phyloP scores from a whole-genome alignment of 805 yeast species.

The Myxozyma melibiosi region DNA sequence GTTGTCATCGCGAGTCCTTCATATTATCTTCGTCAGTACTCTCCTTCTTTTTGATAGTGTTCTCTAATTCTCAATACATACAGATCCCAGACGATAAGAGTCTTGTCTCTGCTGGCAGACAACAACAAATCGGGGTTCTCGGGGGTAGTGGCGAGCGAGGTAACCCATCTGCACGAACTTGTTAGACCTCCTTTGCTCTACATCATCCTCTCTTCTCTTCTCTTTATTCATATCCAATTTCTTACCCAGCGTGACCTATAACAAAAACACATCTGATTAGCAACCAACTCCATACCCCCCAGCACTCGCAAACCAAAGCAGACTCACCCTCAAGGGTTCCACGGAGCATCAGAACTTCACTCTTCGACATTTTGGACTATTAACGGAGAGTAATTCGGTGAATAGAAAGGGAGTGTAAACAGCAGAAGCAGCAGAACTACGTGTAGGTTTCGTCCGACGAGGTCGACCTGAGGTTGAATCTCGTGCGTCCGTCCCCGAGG shows the following conservation, averaged over 20 bases:
- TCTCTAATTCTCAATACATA: constrained; percentile 11
- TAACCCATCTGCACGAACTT: constrained; percentile 70
- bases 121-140: constrained; percentile 97
- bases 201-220: constrained; percentile 1
- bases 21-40: background rate
- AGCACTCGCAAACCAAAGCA: background rate
- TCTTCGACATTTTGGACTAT: constrained; percentile 27
- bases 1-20: constrained; percentile 81
- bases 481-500: background rate
- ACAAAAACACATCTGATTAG: constrained; percentile 3
- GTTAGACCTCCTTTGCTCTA: constrained; percentile 38
- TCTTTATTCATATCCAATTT: background rate
- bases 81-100: constrained; percentile 97
- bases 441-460: background rate
- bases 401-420: no score
- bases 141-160: constrained; percentile 96
- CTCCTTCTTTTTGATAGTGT: background rate
- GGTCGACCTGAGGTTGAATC: background rate
- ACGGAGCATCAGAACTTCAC: constrained; percentile 64
- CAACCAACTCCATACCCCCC: constrained; percentile 25
- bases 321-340: constrained; percentile 92
- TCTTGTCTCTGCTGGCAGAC: constrained; percentile 99
- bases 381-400: background rate
- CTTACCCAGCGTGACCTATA: constrained; percentile 66
- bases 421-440: no score